These are phyloP conservation scores for Wickerhamiella musiphila DNA, from an alignment of 805 yeast genomes.

Conservation along the genomic window DNA sequence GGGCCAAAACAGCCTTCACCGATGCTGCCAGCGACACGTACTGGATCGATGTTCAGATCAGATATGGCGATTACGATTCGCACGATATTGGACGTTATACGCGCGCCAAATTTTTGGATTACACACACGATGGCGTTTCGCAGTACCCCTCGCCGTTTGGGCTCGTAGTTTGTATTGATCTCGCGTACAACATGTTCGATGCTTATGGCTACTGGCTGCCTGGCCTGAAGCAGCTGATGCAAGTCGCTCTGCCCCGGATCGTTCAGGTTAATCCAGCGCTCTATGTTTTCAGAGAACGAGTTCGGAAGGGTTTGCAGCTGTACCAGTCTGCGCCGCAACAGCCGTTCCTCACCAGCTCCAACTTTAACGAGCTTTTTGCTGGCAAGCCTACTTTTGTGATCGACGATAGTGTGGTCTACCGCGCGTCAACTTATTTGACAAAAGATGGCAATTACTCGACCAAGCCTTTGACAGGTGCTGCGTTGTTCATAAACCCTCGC, in stretches of 20 bases:
- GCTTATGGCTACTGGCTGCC: conserved; percentile 97
- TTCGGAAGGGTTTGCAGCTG: conserved; percentile 82
- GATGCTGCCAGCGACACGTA: conserved; percentile 42
- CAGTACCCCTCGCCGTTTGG: conserved; percentile 91
- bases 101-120: conserved; percentile 81
- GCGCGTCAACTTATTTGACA: conserved; percentile 82
- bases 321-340: conserved; percentile 90
- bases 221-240: conserved; percentile 77
- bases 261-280: conserved; percentile 92
- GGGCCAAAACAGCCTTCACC: conserved; percentile 40
- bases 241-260: conserved; percentile 80
- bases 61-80: conserved; percentile 96
- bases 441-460: conserved; percentile 86
- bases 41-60: conserved; percentile 89
- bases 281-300: conserved; percentile 79
- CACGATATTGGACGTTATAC: conserved; percentile 92
- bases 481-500: conserved; percentile 76
- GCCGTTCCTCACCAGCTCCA: conserved; percentile 72
- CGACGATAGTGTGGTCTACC: conserved; percentile 90
- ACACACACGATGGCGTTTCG: conserved; percentile 72
- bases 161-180: conserved; percentile 71
- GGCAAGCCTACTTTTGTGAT: conserved; percentile 70
- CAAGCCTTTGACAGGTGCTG: conserved; percentile 84
- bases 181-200: conserved; percentile 91
- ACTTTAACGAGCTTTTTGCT: conserved; percentile 78